These are phyloP conservation scores for Acacia acuminata DNA, from an alignment of 306 rosid species.

Conservation along the genomic window DNA sequence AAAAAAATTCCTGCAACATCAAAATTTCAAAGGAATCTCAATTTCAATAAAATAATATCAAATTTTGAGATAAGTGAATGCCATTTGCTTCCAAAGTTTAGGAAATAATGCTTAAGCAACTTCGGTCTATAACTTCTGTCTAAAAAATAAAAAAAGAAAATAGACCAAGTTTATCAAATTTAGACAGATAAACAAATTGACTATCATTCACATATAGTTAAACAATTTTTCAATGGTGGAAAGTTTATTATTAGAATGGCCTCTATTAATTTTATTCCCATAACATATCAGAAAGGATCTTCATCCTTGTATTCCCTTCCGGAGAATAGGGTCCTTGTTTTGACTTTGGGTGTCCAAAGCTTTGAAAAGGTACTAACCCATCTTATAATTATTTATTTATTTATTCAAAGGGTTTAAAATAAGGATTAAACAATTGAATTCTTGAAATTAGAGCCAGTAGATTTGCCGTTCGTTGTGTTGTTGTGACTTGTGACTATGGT, in stretches of 20 bases:
- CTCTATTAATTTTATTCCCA: background rate
- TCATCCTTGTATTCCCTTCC: background rate
- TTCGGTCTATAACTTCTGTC: too few relatives aligned
- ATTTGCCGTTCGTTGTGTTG: constrained; percentile 16
- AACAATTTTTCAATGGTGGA: background rate
- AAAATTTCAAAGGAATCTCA: too few relatives aligned
- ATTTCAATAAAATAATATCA: too few relatives aligned
- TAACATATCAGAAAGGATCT: background rate
- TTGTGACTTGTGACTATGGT: constrained; percentile 13
- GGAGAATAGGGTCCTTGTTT: background rate
- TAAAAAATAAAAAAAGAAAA: too few relatives aligned
- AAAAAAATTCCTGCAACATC: too few relatives aligned
- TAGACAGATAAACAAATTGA: background rate
- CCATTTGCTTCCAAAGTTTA: too few relatives aligned
- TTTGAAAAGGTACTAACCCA: constrained; percentile 18
- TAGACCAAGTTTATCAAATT: background rate
- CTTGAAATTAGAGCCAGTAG: background rate
- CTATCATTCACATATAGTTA: background rate
- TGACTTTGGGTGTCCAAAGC: constrained; percentile 31
- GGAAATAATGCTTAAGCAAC: too few relatives aligned
- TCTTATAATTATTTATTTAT: background rate
- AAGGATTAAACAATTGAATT: constrained; percentile 3
- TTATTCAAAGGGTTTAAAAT: background rate
- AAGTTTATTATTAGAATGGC: background rate
- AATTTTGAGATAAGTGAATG: too few relatives aligned